Conservation (phyloP, 2,329 filamentous ascomycete species). For the Cladorrhinum sp. region DNA sequence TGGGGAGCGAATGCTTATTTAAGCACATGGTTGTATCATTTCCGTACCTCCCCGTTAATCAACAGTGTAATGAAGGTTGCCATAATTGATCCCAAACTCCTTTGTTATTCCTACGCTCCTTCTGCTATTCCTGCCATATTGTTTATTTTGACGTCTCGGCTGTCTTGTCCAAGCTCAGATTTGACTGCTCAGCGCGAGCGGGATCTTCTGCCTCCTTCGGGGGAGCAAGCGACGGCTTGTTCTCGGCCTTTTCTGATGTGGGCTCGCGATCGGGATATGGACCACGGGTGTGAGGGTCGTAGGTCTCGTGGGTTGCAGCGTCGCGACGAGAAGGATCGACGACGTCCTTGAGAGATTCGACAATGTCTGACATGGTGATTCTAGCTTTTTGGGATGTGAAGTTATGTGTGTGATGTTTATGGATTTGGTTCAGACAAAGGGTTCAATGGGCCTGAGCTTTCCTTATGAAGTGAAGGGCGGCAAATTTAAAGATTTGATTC, state of each 20-base stretch:
- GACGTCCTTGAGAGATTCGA: constrained; percentile 25
- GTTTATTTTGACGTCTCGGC: background rate
- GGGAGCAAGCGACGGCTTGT: constrained; percentile 1
- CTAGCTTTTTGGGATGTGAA: background rate
- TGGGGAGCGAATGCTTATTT: too few species aligned
- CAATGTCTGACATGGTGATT: constrained; percentile 26
- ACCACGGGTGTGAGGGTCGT: constrained; percentile 22
- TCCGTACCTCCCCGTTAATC: background rate
- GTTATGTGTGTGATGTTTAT: background rate
- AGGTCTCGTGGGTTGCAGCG: constrained; percentile 21
- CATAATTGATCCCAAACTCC: too few species aligned
- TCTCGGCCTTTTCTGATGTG: constrained; percentile 1
- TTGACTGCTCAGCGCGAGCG: constrained; percentile 6
- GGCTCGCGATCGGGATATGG: constrained; percentile 20
- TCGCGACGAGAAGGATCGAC: constrained; percentile 25
- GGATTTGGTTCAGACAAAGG: too few species aligned
- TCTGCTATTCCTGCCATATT: background rate
- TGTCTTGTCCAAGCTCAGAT: constrained; percentile 8
- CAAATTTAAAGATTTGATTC: background rate
- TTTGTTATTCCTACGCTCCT: too few species aligned
- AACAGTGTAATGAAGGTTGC: too few species aligned
- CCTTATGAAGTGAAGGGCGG: too few species aligned
- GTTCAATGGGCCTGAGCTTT: too few species aligned
- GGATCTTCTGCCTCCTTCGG: constrained; percentile 8
- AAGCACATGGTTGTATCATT: too few species aligned